These are phyloP conservation scores for Kurtzmaniella fragi DNA, from an alignment of 805 yeast species.

Conservation along the genomic window DNA sequence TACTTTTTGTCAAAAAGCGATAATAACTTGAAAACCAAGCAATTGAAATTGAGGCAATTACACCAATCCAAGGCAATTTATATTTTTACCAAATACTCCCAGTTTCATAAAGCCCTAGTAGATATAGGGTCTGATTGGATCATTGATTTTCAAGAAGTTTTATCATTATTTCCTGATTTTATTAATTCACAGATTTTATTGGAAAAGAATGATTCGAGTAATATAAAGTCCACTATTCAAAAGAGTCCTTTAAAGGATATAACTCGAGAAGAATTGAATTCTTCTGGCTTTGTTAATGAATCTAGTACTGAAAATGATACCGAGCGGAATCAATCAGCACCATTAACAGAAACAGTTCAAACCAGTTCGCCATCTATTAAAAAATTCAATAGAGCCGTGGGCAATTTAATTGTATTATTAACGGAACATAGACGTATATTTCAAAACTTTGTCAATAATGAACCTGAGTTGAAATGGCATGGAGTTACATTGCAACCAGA, in stretches of 20 bases:
- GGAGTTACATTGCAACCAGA: constrained; percentile 37
- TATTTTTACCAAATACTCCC: constrained; percentile 27
- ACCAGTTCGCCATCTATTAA: constrained; percentile 8
- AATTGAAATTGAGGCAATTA: constrained; percentile 29
- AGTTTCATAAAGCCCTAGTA: constrained; percentile 34
- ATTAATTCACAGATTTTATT: constrained; percentile 19
- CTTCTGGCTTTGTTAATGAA: neutral
- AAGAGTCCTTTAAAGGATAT: neutral
- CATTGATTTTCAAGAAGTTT: constrained; percentile 27
- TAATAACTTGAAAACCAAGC: constrained; percentile 22
- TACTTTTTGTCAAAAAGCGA: constrained; percentile 16
- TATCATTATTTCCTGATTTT: constrained; percentile 35
- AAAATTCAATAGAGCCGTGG: constrained; percentile 32
- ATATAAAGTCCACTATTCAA: neutral
- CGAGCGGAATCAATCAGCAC: constrained; percentile 2
- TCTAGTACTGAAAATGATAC: constrained; percentile 13
- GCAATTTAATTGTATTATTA: constrained; percentile 40
- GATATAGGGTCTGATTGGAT: constrained; percentile 40
- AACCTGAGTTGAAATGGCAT: constrained; percentile 37
- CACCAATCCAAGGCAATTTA: constrained; percentile 26
- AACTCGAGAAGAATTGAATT: constrained; percentile 3
- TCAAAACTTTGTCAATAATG: constrained; percentile 32
- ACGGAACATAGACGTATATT: constrained; percentile 52
- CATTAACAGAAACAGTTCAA: constrained; percentile 1
- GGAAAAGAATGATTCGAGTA: neutral